phyloP scores from a whole-genome alignment of 345 rosid species.

The Excoecaria cochinchinensis region DNA sequence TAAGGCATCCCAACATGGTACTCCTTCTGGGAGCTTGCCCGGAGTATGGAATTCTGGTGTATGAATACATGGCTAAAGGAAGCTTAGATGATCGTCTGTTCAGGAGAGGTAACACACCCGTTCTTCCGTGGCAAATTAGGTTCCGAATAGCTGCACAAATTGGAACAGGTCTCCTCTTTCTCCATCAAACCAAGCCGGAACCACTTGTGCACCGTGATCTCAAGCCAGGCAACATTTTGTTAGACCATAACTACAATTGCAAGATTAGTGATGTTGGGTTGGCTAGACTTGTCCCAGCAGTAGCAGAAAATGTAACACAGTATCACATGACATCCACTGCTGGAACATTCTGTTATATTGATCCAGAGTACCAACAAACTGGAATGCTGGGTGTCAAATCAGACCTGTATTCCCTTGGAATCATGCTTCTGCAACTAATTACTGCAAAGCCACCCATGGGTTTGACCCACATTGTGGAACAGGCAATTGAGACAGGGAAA shows the following conservation, averaged over 20 bases:
- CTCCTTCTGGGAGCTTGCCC: slow-evolving; percentile 96
- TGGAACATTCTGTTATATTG: slow-evolving; percentile 91
- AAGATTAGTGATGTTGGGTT: slow-evolving; percentile 89
- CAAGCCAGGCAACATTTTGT: slow-evolving; percentile 84
- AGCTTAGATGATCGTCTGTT: slow-evolving; percentile 81
- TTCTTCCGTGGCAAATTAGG: slow-evolving; percentile 79
- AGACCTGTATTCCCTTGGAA: slow-evolving; percentile 82
- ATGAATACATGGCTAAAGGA: slow-evolving; percentile 88
- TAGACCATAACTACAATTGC: slow-evolving; percentile 77
- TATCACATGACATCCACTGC: slow-evolving; percentile 71
- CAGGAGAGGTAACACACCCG: slow-evolving; percentile 48
- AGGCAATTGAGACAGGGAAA: slow-evolving; percentile 53
- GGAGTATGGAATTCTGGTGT: slow-evolving; percentile 79
- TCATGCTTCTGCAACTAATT: slow-evolving; percentile 74
- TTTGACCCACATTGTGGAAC: slow-evolving; percentile 50
- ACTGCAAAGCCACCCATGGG: slow-evolving; percentile 82
- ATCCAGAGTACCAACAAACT: slow-evolving; percentile 95
- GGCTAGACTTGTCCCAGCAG: slow-evolving; percentile 79
- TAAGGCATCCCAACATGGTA: slow-evolving; percentile 96
- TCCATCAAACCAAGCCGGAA: slow-evolving; percentile 93
- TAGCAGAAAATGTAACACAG: slow-evolving; percentile 76
- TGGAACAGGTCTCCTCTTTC: slow-evolving; percentile 80
- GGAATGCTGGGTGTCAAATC: slow-evolving; percentile 94
- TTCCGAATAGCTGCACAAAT: slow-evolving; percentile 85
- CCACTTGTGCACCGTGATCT: slow-evolving; percentile 98